phyloP scores from a whole-genome alignment of 768 basidiomycete genomes.

The Russula brevipes region DNA sequence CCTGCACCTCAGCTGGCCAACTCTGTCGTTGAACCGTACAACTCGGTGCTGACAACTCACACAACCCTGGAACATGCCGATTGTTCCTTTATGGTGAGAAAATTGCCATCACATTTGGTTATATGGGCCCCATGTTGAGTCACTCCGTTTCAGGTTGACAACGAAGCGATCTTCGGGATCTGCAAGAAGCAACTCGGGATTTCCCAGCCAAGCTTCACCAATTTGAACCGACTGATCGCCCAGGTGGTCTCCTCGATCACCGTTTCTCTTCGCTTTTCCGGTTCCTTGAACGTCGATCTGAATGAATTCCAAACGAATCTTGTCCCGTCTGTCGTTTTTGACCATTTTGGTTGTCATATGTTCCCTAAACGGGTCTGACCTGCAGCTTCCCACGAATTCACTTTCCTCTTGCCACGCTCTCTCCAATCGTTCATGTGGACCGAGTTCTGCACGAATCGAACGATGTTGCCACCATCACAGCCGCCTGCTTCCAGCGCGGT shows the following conservation, averaged over 20 bases:
- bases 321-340: constrained; percentile 40
- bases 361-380: neutral
- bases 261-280: constrained; percentile 54
- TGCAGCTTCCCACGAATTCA: constrained; percentile 56
- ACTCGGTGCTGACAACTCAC: constrained; percentile 95
- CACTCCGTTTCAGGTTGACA: constrained; percentile 39
- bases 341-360: constrained; percentile 18
- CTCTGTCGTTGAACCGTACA: constrained; percentile 99
- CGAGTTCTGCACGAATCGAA: constrained; percentile 65
- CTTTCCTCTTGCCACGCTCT: constrained; percentile 63
- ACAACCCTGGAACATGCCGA: constrained; percentile 99
- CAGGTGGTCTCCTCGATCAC: constrained; percentile 51
- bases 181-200: constrained; percentile 53
- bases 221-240: constrained; percentile 61
- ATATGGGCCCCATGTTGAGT: constrained; percentile 52
- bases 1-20: constrained; percentile 90
- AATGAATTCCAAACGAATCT: constrained; percentile 37
- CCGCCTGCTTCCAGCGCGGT: constrained; percentile 12
- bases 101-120: constrained; percentile 70
- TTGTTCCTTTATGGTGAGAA: constrained; percentile 14
- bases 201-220: constrained; percentile 52
- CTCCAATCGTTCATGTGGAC: constrained; percentile 55
- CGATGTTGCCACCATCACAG: constrained; percentile 41
- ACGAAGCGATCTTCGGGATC: constrained; percentile 66
- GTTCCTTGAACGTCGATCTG: constrained; percentile 59